Evolutionary conservation across 768 basidiomycete species (phyloP).

Genomic region (Trametopsis cervina): DNA sequence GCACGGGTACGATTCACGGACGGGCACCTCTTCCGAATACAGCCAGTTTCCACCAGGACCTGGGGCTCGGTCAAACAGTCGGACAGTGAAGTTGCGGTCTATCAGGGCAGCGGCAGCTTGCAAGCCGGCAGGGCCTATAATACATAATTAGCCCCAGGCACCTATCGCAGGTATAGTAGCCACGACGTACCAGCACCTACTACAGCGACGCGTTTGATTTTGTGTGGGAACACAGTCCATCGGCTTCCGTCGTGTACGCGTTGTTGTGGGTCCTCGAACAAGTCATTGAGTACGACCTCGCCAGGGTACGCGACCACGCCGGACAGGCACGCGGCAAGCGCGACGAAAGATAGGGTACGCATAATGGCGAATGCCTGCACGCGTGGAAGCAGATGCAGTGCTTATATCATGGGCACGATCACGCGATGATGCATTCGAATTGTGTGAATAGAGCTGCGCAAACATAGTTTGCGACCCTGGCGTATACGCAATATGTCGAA

Average conservation of each 20-base stretch:
- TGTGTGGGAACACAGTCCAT: background rate
- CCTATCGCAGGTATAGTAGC: no score
- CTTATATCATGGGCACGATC: background rate
- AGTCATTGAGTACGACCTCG: no score
- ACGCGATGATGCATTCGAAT: background rate
- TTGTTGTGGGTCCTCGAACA: no score
- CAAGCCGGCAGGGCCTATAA: background rate
- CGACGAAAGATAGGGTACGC: background rate
- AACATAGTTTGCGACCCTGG: no score
- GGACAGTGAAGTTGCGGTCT: background rate
- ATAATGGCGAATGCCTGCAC: background rate
- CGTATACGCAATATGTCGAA: no score
- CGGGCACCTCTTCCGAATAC: constrained; percentile 2
- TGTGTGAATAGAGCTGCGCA: no score
- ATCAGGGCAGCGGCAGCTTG: background rate
- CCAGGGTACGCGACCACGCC: no score
- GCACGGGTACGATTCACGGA: constrained; percentile 3
- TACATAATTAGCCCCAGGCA: no score
- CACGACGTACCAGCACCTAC: constrained; percentile 1
- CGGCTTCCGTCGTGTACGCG: background rate
- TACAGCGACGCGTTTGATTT: background rate
- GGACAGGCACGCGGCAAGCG: background rate
- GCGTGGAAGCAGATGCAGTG: no score
- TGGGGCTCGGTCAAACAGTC: background rate
- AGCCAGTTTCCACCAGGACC: background rate